These are phyloP conservation scores for Nematodospora anomalae DNA, from an alignment of 1,139 yeast species.

Conservation along the genomic window DNA sequence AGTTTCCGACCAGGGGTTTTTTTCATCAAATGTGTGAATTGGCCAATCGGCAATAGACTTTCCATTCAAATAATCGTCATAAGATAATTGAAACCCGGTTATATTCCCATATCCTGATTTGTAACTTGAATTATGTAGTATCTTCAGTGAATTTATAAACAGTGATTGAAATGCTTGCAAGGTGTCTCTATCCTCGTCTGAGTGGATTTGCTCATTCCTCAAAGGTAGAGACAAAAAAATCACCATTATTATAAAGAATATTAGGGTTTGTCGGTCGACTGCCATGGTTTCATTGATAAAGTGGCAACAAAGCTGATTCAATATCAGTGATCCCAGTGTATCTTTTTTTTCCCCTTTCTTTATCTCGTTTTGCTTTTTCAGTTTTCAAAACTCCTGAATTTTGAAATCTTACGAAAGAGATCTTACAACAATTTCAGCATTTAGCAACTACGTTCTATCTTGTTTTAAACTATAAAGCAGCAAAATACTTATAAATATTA, in stretches of 20 bases:
- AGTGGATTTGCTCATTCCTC: constrained; percentile 30
- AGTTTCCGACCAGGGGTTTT: constrained; percentile 52
- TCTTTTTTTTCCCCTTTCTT: too few relatives aligned
- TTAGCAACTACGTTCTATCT: neutral
- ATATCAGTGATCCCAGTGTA: too few relatives aligned
- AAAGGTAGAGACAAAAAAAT: constrained; percentile 32
- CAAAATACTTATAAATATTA: too few relatives aligned
- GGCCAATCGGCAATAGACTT: constrained; percentile 58
- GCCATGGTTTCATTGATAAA: constrained; percentile 19
- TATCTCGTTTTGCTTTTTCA: too few relatives aligned
- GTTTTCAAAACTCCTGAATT: too few relatives aligned
- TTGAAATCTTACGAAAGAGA: too few relatives aligned
- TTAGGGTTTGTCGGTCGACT: constrained; percentile 39
- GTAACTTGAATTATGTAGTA: constrained; percentile 45
- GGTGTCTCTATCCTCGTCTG: constrained; percentile 28
- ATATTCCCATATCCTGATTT: constrained; percentile 63
- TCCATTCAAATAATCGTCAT: constrained; percentile 51
- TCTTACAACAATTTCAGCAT: too few relatives aligned
- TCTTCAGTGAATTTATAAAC: constrained; percentile 28
- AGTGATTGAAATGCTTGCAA: constrained; percentile 31
- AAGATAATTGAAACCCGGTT: constrained; percentile 69
- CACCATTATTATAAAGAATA: constrained; percentile 40
- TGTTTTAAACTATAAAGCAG: neutral
- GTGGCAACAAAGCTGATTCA: neutral
- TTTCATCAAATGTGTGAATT: constrained; percentile 39